These are phyloP conservation scores for Phaeolepiota aurea DNA, from an alignment of 768 basidiomycete genomes.

Conservation along the genomic window DNA sequence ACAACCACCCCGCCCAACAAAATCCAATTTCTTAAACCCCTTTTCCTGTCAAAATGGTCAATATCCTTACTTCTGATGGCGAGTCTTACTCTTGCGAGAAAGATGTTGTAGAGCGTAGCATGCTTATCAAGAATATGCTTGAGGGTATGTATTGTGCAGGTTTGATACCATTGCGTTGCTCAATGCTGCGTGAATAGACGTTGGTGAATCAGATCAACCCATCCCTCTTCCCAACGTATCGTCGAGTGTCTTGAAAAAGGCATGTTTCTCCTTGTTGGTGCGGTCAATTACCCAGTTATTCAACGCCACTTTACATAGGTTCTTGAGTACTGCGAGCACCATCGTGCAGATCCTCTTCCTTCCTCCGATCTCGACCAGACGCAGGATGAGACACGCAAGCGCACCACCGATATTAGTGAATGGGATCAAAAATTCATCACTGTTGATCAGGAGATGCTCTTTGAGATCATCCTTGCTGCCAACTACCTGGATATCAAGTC, in stretches of 20 bases:
- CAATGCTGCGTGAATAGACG: too few relatives aligned
- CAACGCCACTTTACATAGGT: slow-evolving; percentile 45
- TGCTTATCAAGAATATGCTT: slow-evolving; percentile 99
- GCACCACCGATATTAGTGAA: slow-evolving; percentile 97
- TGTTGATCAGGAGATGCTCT: slow-evolving; percentile 99
- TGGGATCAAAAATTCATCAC: slow-evolving; percentile 99
- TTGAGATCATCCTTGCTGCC: slow-evolving; percentile 98
- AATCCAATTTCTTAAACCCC: slow-evolving; percentile 7
- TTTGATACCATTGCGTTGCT: too few relatives aligned
- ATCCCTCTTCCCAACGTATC: slow-evolving; percentile 94
- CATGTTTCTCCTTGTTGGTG: slow-evolving; percentile 19
- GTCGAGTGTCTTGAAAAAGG: slow-evolving; percentile 90
- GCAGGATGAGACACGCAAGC: slow-evolving; percentile 92
- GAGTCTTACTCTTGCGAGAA: slow-evolving; percentile 91
- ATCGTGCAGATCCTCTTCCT: slow-evolving; percentile 94
- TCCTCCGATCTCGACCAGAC: slow-evolving; percentile 70
- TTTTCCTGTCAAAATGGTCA: slow-evolving; percentile 49
- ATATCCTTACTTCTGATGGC: slow-evolving; percentile 90
- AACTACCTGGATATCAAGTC: slow-evolving; percentile 99
- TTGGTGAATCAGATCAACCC: slow-evolving; percentile 89
- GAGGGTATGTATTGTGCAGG: too few relatives aligned
- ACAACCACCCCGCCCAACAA: slow-evolving; percentile 12
- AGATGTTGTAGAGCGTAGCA: slow-evolving; percentile 90
- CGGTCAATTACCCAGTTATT: too few relatives aligned
- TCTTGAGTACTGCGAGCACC: slow-evolving; percentile 98